A percentile compares a stretch with the other conserved stretches of the same genome.
phyloP scores from a whole-genome alignment of 176 grass and related monocot species.

The Bolboschoenus planiculmis region DNA sequence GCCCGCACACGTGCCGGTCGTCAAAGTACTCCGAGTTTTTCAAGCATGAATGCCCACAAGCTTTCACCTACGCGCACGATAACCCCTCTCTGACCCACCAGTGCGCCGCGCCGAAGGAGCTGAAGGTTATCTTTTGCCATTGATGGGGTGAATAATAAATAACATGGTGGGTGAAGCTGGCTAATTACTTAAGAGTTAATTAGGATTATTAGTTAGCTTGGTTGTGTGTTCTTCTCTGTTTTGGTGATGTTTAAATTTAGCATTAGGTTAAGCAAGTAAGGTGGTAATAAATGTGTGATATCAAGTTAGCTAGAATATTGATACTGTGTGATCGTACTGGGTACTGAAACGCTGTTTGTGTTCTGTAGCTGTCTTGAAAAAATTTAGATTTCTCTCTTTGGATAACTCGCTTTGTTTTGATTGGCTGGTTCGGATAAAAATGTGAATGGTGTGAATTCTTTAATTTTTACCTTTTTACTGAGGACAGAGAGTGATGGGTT shows the following conservation, averaged over 20 bases:
- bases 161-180: background rate
- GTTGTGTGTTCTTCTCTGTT: background rate
- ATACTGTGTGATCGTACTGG: conserved; percentile 15
- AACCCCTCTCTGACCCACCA: conserved; percentile 68
- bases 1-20: conserved; percentile 55
- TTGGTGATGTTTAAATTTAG: background rate
- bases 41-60: conserved; percentile 83
- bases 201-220: background rate
- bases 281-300: conserved; percentile 1
- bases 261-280: conserved; percentile 14
- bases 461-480: conserved; percentile 8
- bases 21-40: conserved; percentile 89
- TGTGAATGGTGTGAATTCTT: background rate
- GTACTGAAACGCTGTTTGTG: background rate
- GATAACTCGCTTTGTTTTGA: background rate
- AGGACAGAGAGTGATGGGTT: background rate
- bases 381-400: background rate
- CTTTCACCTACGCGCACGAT: conserved; percentile 89
- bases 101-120: conserved; percentile 74
- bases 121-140: conserved; percentile 99
- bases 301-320: background rate
- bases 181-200: background rate
- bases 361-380: conserved; percentile 6
- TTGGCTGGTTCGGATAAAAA: background rate
- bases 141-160: too few relatives aligned